Base-by-base conservation (phyloP, 148 eudicot genomes). In the Vaccinium myrtillus region DNA sequence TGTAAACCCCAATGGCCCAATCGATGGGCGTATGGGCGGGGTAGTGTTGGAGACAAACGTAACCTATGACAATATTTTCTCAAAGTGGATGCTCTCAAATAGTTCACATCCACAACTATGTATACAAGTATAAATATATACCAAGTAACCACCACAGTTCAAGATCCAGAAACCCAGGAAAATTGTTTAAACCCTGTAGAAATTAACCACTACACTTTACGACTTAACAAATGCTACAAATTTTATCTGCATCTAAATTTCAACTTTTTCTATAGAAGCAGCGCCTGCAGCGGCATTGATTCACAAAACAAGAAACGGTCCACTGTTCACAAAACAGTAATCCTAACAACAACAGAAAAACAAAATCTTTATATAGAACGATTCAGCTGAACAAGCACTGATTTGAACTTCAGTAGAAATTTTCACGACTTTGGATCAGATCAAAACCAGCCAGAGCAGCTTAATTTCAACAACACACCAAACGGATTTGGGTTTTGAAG, bases 111-210 rank as follows among this genome's bases (percentile, higher is more conserved):
- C 71, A 0, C 25, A n/a, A 63, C 69, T 21, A 10, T 65, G 4
- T 5, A 43, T 43, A 43, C 5, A 43, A 5, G 39, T 36, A 36
- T 36, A 36, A 43, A 43, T 43, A 43, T 43, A 43, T 43, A 43
- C 46, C 32, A 23, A 76, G 61, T 13, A 53, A 58, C 50, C 70
- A 32, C 51, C 4, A 32, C 5, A 27, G 48, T 19, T 11, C 8
- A 58, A 65, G 75, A 65, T 65, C 83, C 83, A 65, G 53, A 81
- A 81, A 49, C 13, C 74, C 55, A 61, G 16, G 16, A 27, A 61
- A 81, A 43, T 21, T 23, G 36, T 14, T 55, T 50, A 79, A 79
- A 32, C 49, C 67, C 32, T 0, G 23, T 58, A 6, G 18, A 56
- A 56, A 79, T 79, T 49, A 13, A 54, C 30, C 19, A 79, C 21